phyloP scores from a whole-genome alignment of 2,329 filamentous ascomycete species.

The Xylaria sp. region DNA sequence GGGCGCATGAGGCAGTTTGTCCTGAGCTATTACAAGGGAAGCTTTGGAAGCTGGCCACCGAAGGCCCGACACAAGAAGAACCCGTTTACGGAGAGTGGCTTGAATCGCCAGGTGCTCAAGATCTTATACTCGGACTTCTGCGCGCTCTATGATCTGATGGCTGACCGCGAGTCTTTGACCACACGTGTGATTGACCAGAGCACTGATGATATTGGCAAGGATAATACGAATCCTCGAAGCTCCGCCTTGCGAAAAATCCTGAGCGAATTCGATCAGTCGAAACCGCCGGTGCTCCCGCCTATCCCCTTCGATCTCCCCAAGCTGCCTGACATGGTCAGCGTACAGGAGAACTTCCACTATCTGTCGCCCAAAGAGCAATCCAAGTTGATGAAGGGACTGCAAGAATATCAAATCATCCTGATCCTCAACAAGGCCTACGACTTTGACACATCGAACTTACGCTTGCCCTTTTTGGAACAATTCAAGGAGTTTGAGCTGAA shows the following conservation, averaged over 20 bases:
- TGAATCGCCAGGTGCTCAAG: conserved; percentile 77
- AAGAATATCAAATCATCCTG: conserved; percentile 70
- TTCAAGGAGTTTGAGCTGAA: conserved; percentile 68
- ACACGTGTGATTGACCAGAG: conserved; percentile 69
- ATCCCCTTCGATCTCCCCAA: conserved; percentile 85
- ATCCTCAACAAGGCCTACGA: conserved; percentile 81
- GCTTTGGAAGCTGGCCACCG: conserved; percentile 73
- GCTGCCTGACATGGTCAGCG: conserved; percentile 62
- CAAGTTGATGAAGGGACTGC: conserved; percentile 67
- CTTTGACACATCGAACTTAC: conserved; percentile 56
- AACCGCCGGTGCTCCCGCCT: conserved; percentile 82
- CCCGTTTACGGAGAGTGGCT: conserved; percentile 73
- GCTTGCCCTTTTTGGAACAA: conserved; percentile 59
- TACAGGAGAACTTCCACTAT: conserved; percentile 59
- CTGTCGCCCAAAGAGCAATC: conserved; percentile 68
- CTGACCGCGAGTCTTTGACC: conserved; percentile 72
- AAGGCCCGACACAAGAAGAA: conserved; percentile 92
- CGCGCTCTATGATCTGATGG: conserved; percentile 80
- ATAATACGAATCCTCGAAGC: conserved; percentile 53
- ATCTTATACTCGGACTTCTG: conserved; percentile 83
- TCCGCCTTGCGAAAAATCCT: conserved; percentile 73
- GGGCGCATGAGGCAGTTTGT: conserved; percentile 68
- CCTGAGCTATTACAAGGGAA: conserved; percentile 58
- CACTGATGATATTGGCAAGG: conserved; percentile 49
- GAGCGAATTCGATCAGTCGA: conserved; percentile 82